These are phyloP conservation scores for Dipteronia sinensis DNA, from an alignment of 345 rosid species.

Conservation along the genomic window DNA sequence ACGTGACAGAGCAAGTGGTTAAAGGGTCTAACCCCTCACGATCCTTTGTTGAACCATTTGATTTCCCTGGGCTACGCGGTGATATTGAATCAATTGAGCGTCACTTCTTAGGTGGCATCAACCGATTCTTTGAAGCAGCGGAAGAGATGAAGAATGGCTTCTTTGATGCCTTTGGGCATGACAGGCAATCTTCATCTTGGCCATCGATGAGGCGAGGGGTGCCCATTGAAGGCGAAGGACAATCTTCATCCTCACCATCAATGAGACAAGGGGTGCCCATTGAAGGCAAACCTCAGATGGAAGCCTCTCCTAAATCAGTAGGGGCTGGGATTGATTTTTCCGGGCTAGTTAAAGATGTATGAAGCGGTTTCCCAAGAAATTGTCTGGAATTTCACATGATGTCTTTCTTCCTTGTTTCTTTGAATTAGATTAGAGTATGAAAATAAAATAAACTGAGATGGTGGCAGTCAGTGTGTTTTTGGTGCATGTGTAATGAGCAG, in stretches of 20 bases:
- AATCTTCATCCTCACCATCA: conserved; percentile 36
- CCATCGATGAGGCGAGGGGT: conserved; percentile 44
- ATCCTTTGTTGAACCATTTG: conserved; percentile 45
- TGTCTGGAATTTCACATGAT: not conserved
- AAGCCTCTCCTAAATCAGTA: conserved; percentile 29
- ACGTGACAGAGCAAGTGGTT: conserved; percentile 62
- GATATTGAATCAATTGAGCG: conserved; percentile 68
- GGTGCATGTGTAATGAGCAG: not conserved
- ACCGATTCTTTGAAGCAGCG: conserved; percentile 67
- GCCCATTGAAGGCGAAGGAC: conserved; percentile 30
- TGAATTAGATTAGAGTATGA: not conserved
- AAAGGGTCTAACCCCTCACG: conserved; percentile 33
- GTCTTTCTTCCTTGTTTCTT: not conserved
- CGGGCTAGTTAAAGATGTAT: conserved; percentile 67
- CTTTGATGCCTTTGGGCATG: conserved; percentile 50
- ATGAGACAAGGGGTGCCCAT: conserved; percentile 51
- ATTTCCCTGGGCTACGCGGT: conserved; percentile 71
- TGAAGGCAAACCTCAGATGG: conserved; percentile 42
- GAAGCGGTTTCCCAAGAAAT: conserved; percentile 1
- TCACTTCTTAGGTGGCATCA: conserved; percentile 55
- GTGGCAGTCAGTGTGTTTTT: not conserved
- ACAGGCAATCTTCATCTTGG: conserved; percentile 34
- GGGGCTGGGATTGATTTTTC: conserved; percentile 52
- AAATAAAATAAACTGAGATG: not conserved
- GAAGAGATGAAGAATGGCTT: conserved; percentile 68